A percentile compares a stretch with the other conserved stretches of the same genome.
Conservation (phyloP, 2,329 filamentous ascomycete genomes). For the Xylariales sp. region DNA sequence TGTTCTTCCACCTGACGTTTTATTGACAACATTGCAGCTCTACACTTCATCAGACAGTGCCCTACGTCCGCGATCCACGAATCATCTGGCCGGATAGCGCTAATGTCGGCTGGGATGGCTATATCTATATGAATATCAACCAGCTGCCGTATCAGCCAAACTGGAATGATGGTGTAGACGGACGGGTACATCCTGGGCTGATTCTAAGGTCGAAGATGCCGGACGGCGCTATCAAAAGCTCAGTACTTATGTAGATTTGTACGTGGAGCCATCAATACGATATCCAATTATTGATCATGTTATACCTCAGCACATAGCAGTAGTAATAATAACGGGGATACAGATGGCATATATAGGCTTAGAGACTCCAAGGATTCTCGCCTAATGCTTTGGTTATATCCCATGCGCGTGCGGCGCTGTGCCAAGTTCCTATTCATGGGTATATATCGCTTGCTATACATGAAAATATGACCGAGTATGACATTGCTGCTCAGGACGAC, state of each 20-base stretch:
- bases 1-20: not conserved
- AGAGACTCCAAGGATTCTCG: no score
- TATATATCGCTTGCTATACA: no score
- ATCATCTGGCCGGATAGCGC: conserved; percentile 40
- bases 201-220: conserved; percentile 38
- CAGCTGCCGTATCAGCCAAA: conserved; percentile 42
- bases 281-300: no score
- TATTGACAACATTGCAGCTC: conserved; percentile 15
- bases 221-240: conserved; percentile 34
- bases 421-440: no score
- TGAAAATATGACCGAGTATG: no score
- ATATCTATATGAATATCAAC: conserved; percentile 44
- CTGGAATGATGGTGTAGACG: conserved; percentile 41
- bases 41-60: conserved; percentile 28
- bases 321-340: no score
- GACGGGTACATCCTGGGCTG: conserved; percentile 36
- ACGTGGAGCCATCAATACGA: no score
- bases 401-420: no score
- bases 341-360: no score
- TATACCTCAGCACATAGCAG: no score
- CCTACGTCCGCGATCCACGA: conserved; percentile 35
- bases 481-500: no score
- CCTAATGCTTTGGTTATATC: no score
- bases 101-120: conserved; percentile 36
- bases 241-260: conserved; percentile 10